Base-by-base conservation (phyloP, 2,329 filamentous ascomycete genomes). In the Periconia digitata region DNA sequence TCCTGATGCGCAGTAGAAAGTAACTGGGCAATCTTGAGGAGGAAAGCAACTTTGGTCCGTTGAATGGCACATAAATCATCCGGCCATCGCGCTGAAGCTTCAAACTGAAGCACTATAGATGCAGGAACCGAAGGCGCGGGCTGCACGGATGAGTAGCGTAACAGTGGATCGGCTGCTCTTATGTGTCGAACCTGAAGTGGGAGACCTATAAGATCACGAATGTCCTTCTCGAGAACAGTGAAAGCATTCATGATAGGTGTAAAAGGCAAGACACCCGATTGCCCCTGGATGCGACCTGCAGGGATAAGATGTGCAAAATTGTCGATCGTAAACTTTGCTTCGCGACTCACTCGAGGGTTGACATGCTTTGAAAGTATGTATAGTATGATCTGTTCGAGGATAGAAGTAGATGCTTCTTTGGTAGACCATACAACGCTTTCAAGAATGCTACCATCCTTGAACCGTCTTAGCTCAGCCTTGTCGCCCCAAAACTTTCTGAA, bases 401-500 rank as follows among this genome's bases (percentile, higher is more conserved):
- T 83, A 6, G 85, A 82, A 24, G 74, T 76, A 1, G 84, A 76
- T 1, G 81, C 76, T 46, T 82, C 79, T 55, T 85, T 81, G 2
- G 79, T 53, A 2, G 72, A 79, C 94, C 94, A 99, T 17, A 95
- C 86, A 23, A 97, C 77, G 63, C 89, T 96, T 71, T 99, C 95
- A 8, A 91, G 79, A 56, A 99, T 96, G 60, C 87, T 92, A 18
- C 94, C 94, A 63, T 97, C 91, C 62, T 92, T 95, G 77, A 99
- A 99, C 17, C 94, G 88, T 55, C 94, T 84, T 39, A 99, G 79
- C 70, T 99, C 94, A 1, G 94, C 84, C 68, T 94, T 95, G 8
- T 92, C 87, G 6, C 92, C 94, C 94, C 95, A 99, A 67, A 99
- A 97, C 27, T 86, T 83, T 29, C 90, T 88, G 70, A 96, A 99